phyloP scores from a whole-genome alignment of 2,329 filamentous ascomycete genomes.

The Penicillium fuscoglaucum region DNA sequence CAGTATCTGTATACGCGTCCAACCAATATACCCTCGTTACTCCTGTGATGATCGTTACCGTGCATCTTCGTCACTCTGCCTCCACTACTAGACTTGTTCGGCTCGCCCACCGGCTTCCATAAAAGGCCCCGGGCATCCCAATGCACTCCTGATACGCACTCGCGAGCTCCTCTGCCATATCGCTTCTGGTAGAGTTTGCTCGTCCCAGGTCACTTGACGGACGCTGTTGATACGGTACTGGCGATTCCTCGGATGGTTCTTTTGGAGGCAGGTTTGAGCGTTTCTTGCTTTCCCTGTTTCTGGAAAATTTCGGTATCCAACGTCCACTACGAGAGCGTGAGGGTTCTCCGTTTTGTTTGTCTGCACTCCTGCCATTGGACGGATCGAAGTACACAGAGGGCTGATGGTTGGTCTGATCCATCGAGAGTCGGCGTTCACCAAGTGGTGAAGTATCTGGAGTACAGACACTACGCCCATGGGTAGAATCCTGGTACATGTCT shows the following conservation, averaged over 20 bases:
- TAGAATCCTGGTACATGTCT: not conserved
- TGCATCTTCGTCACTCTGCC: slow-evolving; percentile 6
- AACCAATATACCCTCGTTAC: not conserved
- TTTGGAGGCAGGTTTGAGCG: slow-evolving; percentile 8
- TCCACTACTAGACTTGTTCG: slow-evolving; percentile 22
- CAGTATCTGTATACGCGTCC: not conserved
- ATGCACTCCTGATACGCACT: slow-evolving; percentile 30
- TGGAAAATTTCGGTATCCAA: slow-evolving; percentile 19
- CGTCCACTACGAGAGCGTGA: slow-evolving; percentile 13
- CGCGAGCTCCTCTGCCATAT: slow-evolving; percentile 21
- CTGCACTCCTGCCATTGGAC: not conserved
- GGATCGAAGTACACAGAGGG: slow-evolving; percentile 5
- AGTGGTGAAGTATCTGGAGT: not conserved
- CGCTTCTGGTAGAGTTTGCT: slow-evolving; percentile 18
- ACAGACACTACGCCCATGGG: not conserved
- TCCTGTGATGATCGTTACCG: not conserved
- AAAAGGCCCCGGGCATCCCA: slow-evolving; percentile 27
- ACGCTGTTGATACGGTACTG: slow-evolving; percentile 13
- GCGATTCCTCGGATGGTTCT: slow-evolving; percentile 14
- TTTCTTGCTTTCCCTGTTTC: slow-evolving; percentile 13
- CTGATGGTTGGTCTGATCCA: not conserved
- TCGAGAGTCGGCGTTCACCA: not conserved
- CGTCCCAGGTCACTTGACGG: slow-evolving; percentile 13
- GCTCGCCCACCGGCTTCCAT: slow-evolving; percentile 28
- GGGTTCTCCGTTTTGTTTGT: not conserved